Evolutionary conservation across 805 yeast species (phyloP).

Genomic region (Cyberlindnera maritima): DNA sequence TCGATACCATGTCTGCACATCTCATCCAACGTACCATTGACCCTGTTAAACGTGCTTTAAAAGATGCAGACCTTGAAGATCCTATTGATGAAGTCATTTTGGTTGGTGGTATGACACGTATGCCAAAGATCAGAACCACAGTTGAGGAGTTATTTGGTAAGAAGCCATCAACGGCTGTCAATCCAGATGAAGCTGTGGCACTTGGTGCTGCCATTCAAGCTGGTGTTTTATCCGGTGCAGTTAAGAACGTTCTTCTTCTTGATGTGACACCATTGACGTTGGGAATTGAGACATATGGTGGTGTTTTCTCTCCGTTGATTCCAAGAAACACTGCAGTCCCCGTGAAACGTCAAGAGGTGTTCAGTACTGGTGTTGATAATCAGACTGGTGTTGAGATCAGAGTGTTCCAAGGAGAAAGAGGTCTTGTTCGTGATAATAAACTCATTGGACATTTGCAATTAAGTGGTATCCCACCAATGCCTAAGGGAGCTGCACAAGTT

Average conservation of each 20-base stretch:
- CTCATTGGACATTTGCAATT: constrained; percentile 72
- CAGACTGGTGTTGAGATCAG: constrained; percentile 81
- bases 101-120: constrained; percentile 90
- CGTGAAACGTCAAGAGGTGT: constrained; percentile 66
- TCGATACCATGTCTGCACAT: constrained; percentile 64
- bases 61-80: constrained; percentile 67
- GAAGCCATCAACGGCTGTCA: constrained; percentile 68
- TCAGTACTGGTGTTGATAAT: constrained; percentile 81
- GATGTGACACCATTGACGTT: constrained; percentile 83
- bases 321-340: constrained; percentile 80
- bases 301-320: constrained; percentile 75
- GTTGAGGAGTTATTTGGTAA: constrained; percentile 60
- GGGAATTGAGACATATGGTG: constrained; percentile 85
- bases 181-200: constrained; percentile 94
- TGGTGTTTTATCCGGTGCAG: constrained; percentile 80
- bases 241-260: constrained; percentile 69
- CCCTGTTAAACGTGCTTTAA: constrained; percentile 71
- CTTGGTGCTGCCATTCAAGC: constrained; percentile 91
- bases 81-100: constrained; percentile 73
- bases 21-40: constrained; percentile 65
- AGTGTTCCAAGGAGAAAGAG: constrained; percentile 80
- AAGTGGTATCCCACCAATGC: constrained; percentile 69
- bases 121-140: constrained; percentile 72
- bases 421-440: constrained; percentile 74
- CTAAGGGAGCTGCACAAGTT: constrained; percentile 79